Evolutionary conservation across 2,329 filamentous ascomycete genomes (phyloP).

Genomic region (Boeremia lycopersici): DNA sequence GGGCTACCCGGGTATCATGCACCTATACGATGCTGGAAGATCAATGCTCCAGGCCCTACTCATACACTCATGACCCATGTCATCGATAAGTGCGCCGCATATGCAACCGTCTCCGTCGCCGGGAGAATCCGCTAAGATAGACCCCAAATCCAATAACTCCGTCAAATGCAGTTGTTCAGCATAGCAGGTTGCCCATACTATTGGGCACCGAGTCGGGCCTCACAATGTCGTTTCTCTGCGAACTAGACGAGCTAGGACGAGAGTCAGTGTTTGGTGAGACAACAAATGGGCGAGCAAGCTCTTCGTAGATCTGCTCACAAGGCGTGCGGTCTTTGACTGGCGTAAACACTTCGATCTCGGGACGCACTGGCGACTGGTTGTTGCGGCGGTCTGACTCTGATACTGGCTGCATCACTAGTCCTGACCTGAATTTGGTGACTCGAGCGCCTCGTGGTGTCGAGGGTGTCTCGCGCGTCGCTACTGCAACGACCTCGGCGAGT

Average conservation of each 20-base stretch:
- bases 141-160: constrained; percentile 24
- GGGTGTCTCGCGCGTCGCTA: constrained; percentile 20
- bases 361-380: constrained; percentile 39
- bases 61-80: constrained; percentile 18
- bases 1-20: constrained; percentile 38
- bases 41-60: constrained; percentile 23
- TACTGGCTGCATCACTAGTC: constrained; percentile 33
- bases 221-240: constrained; percentile 31
- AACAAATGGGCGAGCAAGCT: constrained; percentile 18
- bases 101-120: constrained; percentile 21
- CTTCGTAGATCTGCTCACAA: constrained; percentile 35
- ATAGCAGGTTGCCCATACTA: constrained; percentile 29
- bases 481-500: constrained; percentile 17
- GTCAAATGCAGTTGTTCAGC: constrained; percentile 29
- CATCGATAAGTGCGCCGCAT: constrained; percentile 22
- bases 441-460: constrained; percentile 24
- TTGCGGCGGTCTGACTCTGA: constrained; percentile 39
- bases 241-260: constrained; percentile 35
- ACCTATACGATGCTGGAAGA: constrained; percentile 23
- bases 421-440: constrained; percentile 34
- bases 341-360: constrained; percentile 38
- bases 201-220: constrained; percentile 32
- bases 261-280: constrained; percentile 26
- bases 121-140: background rate
- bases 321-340: constrained; percentile 37